A percentile compares a stretch with the other conserved stretches of the same genome.
phyloP scores from a whole-genome alignment of 805 yeast species.

The Yarrowia sp. region DNA sequence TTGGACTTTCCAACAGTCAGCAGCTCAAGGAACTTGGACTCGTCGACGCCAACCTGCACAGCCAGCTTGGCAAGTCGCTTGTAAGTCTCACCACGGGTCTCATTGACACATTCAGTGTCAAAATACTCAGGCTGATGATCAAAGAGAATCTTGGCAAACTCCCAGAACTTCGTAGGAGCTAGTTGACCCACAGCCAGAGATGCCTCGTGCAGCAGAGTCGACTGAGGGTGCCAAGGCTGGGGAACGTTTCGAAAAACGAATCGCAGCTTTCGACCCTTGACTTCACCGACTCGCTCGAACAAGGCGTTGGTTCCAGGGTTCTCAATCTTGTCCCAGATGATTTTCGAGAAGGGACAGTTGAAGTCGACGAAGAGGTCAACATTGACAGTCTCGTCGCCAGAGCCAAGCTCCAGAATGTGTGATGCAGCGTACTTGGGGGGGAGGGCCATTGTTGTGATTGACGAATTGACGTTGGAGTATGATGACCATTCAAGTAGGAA shows the following conservation, averaged over 20 bases:
- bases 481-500: neutral
- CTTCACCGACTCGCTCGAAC: conserved; percentile 59
- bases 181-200: conserved; percentile 68
- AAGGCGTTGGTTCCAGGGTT: conserved; percentile 51
- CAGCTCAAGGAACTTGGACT: conserved; percentile 50
- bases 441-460: conserved; percentile 42
- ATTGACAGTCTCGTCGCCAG: conserved; percentile 47
- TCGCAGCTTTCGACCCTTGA: conserved; percentile 59
- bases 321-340: conserved; percentile 64
- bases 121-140: conserved; percentile 61
- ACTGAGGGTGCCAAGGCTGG: conserved; percentile 92
- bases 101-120: conserved; percentile 64
- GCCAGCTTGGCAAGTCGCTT: conserved; percentile 61
- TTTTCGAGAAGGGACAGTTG: conserved; percentile 75
- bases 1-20: conserved; percentile 49
- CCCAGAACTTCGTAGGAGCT: conserved; percentile 62
- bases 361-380: conserved; percentile 76
- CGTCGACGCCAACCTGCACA: conserved; percentile 51
- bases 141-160: conserved; percentile 63
- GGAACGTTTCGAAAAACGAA: conserved; percentile 73
- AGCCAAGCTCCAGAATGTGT: conserved; percentile 41
- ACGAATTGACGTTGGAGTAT: neutral
- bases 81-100: conserved; percentile 64
- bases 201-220: conserved; percentile 72
- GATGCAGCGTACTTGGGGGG: conserved; percentile 42